Base-by-base conservation (phyloP, 768 basidiomycete genomes). In the Cystobasidium tubakii region DNA sequence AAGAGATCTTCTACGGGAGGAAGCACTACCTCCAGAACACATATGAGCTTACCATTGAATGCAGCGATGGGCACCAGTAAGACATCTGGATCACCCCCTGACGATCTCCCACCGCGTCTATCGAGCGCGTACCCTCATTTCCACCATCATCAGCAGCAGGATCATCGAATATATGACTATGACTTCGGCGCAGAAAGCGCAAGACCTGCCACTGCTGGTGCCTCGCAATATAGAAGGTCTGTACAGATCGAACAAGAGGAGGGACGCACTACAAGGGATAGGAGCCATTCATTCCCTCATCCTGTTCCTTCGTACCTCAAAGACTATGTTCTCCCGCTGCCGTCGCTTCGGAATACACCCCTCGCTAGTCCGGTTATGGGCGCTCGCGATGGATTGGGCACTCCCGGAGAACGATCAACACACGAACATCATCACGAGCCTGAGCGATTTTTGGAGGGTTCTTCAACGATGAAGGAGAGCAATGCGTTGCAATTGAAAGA, bases 1-100 rank as follows among this genome's bases (percentile, higher is more conserved):
- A 50, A 50, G 21, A 50, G 46, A 50, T 19, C 46, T 60, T 60
- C 57, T 31, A 34, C 57, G 12, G 57, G 57, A 6, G 57, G 57
- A 12, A 60, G 57, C 27, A 60, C 57, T 25, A 60, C 57, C 29
- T 60, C 57, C 4, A 27, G 57, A 23, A 60, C 57, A 60, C 57
- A 60, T 60, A 29, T 34, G 33, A 25, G 23, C 13, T 34, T 60
- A 29, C 57, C 57, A 29, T 23, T 60, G 12, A 34, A 29, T 13
- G 57, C 6, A 54, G 57, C 57, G 29, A 29, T 31, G 27, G 57
- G 57, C 57, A 34, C 12, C 23, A 31, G 57, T 34, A 60, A 60
- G 29, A 6, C 33, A 21, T 34, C 25, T 60, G 13, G 17, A 60
- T 60, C 33, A 23, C 25, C 25, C 6, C n/a, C 21, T 54, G 53